Evolutionary conservation across 495 filamentous ascomycete genomes (phyloP).

Genomic region (Hypoxylon cercidicola): DNA sequence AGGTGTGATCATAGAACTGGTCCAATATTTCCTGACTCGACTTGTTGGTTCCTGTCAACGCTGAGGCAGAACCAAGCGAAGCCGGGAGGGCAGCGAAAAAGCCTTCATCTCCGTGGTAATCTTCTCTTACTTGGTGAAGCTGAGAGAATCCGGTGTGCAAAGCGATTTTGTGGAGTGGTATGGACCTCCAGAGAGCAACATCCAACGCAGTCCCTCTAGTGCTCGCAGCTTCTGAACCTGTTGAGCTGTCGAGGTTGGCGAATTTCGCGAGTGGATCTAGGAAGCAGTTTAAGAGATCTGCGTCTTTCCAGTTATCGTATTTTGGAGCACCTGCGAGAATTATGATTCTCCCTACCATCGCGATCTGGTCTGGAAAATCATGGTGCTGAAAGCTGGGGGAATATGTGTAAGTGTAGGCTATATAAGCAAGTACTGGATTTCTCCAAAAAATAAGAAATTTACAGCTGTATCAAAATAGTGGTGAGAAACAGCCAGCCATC

Average conservation of each 20-base stretch:
- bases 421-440: conserved; percentile 3
- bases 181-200: conserved; percentile 58
- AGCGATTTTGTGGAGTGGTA: conserved; percentile 51
- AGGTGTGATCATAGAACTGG: conserved; percentile 79
- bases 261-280: conserved; percentile 61
- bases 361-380: conserved; percentile 20
- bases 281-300: conserved; percentile 60
- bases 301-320: conserved; percentile 62
- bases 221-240: conserved; percentile 19
- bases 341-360: conserved; percentile 61
- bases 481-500: neutral
- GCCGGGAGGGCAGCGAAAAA: conserved; percentile 62
- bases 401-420: conserved; percentile 2
- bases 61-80: conserved; percentile 47
- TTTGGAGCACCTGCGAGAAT: conserved; percentile 74
- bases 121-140: conserved; percentile 52
- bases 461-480: neutral
- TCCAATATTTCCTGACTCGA: conserved; percentile 48
- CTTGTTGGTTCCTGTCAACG: conserved; percentile 25
- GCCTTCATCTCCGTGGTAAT: conserved; percentile 46
- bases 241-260: conserved; percentile 29
- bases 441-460: neutral
- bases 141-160: conserved; percentile 58
- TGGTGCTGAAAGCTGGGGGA: neutral
- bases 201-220: conserved; percentile 39